phyloP scores from a whole-genome alignment of 345 rosid genomes.

The Linum usitatissimum region DNA sequence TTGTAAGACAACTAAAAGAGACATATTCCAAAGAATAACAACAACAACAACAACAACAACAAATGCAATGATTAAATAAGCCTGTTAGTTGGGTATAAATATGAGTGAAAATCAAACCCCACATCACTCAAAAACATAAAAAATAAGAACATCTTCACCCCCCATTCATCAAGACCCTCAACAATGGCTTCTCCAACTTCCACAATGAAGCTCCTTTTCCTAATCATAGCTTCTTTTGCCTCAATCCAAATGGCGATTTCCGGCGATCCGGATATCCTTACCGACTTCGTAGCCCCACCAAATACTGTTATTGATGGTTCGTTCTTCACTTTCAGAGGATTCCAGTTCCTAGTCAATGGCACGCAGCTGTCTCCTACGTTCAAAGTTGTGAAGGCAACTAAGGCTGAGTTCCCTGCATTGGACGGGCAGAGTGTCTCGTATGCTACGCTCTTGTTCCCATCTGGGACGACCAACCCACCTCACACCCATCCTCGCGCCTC shows the following conservation, averaged over 20 bases:
- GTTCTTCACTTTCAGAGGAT: slow-evolving; percentile 30
- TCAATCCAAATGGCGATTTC: slow-evolving; percentile 9
- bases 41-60: too few relatives aligned
- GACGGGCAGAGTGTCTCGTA: slow-evolving; percentile 33
- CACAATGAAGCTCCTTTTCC: slow-evolving; percentile 6
- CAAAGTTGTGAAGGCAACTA: slow-evolving; percentile 17
- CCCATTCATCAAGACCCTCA: too few relatives aligned
- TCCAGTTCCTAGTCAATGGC: slow-evolving; percentile 6
- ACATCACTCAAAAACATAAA: too few relatives aligned
- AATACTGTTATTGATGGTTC: slow-evolving; percentile 5
- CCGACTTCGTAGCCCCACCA: slow-evolving; percentile 24
- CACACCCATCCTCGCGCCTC: background rate
- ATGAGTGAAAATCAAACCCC: too few relatives aligned
- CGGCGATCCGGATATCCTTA: slow-evolving; percentile 28
- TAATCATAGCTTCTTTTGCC: slow-evolving; percentile 15
- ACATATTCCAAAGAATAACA: too few relatives aligned
- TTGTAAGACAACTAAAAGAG: too few relatives aligned
- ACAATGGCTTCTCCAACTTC: too few relatives aligned
- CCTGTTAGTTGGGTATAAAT: too few relatives aligned
- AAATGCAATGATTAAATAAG: too few relatives aligned
- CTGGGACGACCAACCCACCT: slow-evolving; percentile 3
- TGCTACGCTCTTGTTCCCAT: slow-evolving; percentile 25
- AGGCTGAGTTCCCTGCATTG: slow-evolving; percentile 27
- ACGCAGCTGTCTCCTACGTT: slow-evolving; percentile 7
- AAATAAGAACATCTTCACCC: too few relatives aligned